Percentiles rank a stretch among this genome's conserved stretches.
These are phyloP conservation scores for Leccinum longicurvipes DNA, from an alignment of 768 basidiomycete species.

Conservation along the genomic window DNA sequence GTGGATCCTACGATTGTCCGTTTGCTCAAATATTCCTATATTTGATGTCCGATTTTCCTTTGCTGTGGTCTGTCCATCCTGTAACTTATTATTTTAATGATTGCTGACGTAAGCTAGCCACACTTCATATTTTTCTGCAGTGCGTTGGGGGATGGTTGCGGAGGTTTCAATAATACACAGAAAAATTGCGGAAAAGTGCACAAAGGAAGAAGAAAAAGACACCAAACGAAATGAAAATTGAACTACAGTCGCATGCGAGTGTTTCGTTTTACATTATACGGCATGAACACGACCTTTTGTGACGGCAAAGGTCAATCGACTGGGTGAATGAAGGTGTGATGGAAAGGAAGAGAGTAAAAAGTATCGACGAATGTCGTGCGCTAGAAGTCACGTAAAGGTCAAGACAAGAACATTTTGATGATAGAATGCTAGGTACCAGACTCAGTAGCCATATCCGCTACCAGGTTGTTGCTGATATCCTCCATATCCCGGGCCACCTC, in stretches of 20 bases:
- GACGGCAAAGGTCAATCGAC: background rate
- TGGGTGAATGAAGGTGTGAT: constrained; percentile 1
- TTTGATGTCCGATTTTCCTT: background rate
- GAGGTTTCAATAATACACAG: constrained; percentile 14
- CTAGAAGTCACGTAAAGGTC: background rate
- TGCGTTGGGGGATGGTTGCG: background rate
- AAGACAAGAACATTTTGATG: background rate
- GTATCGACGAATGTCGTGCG: background rate
- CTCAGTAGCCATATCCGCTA: constrained; percentile 29
- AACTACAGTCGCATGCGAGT: constrained; percentile 2
- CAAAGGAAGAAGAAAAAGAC: background rate
- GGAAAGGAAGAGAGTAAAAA: background rate
- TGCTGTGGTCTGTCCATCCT: background rate
- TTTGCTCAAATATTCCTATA: background rate
- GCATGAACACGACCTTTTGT: constrained; percentile 10
- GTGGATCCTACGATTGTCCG: background rate
- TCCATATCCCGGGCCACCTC: constrained; percentile 24
- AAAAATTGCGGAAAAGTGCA: background rate
- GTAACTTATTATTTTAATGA: background rate
- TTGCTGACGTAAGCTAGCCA: background rate
- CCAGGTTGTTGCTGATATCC: constrained; percentile 27
- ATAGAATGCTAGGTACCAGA: background rate
- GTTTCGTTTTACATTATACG: constrained; percentile 18
- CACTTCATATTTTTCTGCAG: background rate
- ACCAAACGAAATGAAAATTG: constrained; percentile 1